These are phyloP conservation scores for Metschnikowia cubensis DNA, from an alignment of 805 yeast species.

Conservation along the genomic window DNA sequence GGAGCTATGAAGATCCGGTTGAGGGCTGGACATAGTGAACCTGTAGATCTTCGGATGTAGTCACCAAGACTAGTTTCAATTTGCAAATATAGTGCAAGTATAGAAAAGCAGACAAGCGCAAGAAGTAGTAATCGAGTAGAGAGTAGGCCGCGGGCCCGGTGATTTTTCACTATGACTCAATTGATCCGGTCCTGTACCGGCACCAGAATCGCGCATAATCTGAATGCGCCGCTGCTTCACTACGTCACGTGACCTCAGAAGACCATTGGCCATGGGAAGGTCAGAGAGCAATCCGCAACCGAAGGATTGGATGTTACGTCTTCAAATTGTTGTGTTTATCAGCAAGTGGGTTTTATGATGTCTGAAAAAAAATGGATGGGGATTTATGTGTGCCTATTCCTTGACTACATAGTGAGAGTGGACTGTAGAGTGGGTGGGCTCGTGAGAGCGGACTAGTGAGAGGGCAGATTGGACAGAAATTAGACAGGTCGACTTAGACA, in stretches of 20 bases:
- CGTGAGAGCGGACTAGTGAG: no score
- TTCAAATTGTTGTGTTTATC: no score
- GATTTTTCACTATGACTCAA: slow-evolving; percentile 4
- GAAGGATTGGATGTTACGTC: no score
- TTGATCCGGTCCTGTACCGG: slow-evolving; percentile 4
- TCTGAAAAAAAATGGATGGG: no score
- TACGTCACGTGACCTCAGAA: neutral
- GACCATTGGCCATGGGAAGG: neutral
- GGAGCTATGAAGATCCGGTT: slow-evolving; percentile 25
- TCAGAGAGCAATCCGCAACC: no score
- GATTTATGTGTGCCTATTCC: no score
- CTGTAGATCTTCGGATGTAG: neutral
- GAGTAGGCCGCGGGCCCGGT: neutral
- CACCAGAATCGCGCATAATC: slow-evolving; percentile 2
- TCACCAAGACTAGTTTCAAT: neutral
- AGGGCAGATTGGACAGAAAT: no score
- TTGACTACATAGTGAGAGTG: no score
- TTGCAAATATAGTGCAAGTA: no score
- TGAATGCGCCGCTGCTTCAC: neutral
- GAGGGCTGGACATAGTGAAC: slow-evolving; percentile 10
- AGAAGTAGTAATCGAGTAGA: neutral
- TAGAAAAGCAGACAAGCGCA: neutral
- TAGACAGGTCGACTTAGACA: no score
- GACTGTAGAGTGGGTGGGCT: no score
- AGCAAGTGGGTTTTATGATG: no score